A percentile compares a stretch with the other conserved stretches of the same genome.
These are phyloP conservation scores for Xylogone sp. DNA, from an alignment of 2,329 filamentous ascomycete species.

Conservation along the genomic window DNA sequence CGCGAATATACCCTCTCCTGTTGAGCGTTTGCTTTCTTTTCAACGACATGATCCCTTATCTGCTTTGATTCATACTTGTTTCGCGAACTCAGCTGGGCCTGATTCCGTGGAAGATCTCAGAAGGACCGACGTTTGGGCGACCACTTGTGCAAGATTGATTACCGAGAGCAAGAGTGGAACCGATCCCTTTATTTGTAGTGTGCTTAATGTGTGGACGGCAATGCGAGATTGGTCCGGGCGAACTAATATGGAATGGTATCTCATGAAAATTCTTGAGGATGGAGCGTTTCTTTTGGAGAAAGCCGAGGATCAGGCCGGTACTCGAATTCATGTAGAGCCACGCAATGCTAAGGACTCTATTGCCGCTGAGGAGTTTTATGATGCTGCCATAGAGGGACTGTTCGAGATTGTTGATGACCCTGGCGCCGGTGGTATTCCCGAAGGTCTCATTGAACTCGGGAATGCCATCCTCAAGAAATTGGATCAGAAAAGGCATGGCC, in stretches of 20 bases:
- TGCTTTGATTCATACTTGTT: constrained; percentile 81
- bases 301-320: constrained; percentile 72
- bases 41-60: constrained; percentile 85
- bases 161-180: constrained; percentile 70
- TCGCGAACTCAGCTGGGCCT: constrained; percentile 79
- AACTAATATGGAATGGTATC: constrained; percentile 85
- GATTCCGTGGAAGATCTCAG: constrained; percentile 77
- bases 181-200: constrained; percentile 76
- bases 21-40: constrained; percentile 83
- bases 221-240: constrained; percentile 89
- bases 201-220: constrained; percentile 82
- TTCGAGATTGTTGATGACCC: constrained; percentile 86
- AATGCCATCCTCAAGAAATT: constrained; percentile 79
- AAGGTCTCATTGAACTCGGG: constrained; percentile 78
- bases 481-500: constrained; percentile 66
- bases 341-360: constrained; percentile 77
- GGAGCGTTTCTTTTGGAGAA: constrained; percentile 87
- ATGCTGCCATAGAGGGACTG: constrained; percentile 72
- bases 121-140: constrained; percentile 83
- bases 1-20: constrained; percentile 53
- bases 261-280: constrained; percentile 92
- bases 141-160: constrained; percentile 78
- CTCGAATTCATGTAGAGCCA: constrained; percentile 66
- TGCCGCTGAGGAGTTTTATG: constrained; percentile 84
- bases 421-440: constrained; percentile 79